Percentiles rank a stretch among this genome's conserved stretches.
Conservation (phyloP, 305 asterid species). For the Fraxinus dipetala region DNA sequence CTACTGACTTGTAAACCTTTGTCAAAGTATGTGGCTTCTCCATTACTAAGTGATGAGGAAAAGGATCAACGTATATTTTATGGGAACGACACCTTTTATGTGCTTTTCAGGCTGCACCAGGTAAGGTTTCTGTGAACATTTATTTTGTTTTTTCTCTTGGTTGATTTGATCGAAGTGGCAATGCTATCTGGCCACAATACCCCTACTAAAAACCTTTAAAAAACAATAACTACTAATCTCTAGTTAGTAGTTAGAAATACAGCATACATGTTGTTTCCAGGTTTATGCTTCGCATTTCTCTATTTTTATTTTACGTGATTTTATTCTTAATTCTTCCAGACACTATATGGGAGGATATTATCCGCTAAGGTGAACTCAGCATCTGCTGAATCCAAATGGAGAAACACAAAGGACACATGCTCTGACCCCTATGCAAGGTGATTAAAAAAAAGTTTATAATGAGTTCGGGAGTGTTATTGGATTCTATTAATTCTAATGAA, state of each 20-base stretch:
- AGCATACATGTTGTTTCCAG: neutral
- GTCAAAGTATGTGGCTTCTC: slow-evolving; percentile 58
- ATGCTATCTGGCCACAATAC: neutral
- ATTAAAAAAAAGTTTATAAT: neutral
- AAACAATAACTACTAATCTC: neutral
- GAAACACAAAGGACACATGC: slow-evolving; percentile 49
- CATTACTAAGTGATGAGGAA: slow-evolving; percentile 38
- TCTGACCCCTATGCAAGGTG: slow-evolving; percentile 63
- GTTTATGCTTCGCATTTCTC: neutral
- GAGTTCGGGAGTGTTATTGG: slow-evolving; percentile 17
- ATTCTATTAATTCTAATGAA: slow-evolving; percentile 19
- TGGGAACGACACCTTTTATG: slow-evolving; percentile 85
- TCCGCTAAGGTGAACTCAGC: slow-evolving; percentile 63
- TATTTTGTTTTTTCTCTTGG: neutral
- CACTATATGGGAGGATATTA: slow-evolving; percentile 60
- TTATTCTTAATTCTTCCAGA: slow-evolving; percentile 33
- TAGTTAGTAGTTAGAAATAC: neutral
- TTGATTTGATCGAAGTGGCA: neutral
- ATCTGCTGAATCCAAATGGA: slow-evolving; percentile 59
- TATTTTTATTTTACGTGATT: neutral
- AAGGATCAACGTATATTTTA: slow-evolving; percentile 56
- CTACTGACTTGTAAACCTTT: slow-evolving; percentile 76
- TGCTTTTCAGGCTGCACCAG: slow-evolving; percentile 94
- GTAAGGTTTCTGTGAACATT: slow-evolving; percentile 33
- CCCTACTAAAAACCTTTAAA: neutral